Percentiles rank a stretch among this genome's conserved stretches.
Conservation (phyloP, 2,329 filamentous ascomycete genomes). For the Chaetomium sp. region DNA sequence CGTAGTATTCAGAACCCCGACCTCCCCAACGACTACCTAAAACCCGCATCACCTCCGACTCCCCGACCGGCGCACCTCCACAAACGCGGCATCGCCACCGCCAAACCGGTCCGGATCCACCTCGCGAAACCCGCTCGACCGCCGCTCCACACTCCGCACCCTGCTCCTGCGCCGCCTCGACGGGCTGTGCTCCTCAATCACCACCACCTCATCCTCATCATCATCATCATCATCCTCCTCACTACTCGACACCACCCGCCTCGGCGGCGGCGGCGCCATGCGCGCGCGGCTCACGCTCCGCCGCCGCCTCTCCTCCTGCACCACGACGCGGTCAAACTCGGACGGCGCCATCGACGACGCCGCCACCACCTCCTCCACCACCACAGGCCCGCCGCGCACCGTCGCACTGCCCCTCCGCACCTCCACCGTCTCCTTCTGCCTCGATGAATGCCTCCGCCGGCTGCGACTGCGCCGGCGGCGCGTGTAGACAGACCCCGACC, state of each 20-base stretch:
- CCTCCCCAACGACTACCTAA: too few species aligned
- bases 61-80: constrained; percentile 35
- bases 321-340: constrained; percentile 36
- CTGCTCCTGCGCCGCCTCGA: constrained; percentile 33
- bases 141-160: constrained; percentile 36
- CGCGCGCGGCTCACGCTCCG: constrained; percentile 27
- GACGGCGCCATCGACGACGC: constrained; percentile 4
- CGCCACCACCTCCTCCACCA: constrained; percentile 34
- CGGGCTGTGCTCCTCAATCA: constrained; percentile 41
- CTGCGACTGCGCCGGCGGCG: constrained; percentile 3
- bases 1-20: not conserved
- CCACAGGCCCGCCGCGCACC: constrained; percentile 29
- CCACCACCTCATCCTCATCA: constrained; percentile 41
- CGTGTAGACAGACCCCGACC: constrained; percentile 28
- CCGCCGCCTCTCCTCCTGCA: constrained; percentile 36
- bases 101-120: constrained; percentile 40
- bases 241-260: constrained; percentile 27
- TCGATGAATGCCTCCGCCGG: too few species aligned
- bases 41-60: constrained; percentile 18
- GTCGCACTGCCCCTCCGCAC: constrained; percentile 29
- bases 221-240: constrained; percentile 21
- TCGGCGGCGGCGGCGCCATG: constrained; percentile 29
- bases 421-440: constrained; percentile 37
- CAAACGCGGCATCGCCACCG: constrained; percentile 37
- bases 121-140: constrained; percentile 38